Base-by-base conservation (phyloP, 306 rosid species). In the Corylus americana region DNA sequence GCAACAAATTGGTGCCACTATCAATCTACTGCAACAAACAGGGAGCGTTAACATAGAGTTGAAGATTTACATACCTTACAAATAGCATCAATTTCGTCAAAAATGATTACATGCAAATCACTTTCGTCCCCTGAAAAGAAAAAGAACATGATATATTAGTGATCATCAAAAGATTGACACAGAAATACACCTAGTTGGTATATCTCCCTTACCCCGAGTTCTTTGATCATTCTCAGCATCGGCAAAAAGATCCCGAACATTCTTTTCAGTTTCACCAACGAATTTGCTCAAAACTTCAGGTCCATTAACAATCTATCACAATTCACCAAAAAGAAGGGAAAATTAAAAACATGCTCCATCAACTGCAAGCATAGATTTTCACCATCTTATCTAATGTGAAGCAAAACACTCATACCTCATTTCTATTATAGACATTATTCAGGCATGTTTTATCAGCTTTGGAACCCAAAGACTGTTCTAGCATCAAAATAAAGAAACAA, bases 191-290 rank as follows among this genome's bases (percentile, higher is more conserved):
- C 61, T 37, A 74, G 72, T 55, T 76, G 8, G 35, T 85, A 70
- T 81, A 67, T 77, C 69, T 77, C 63, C 83, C 83, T 88, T 85
- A 90, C 99, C 99, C 58, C 37, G 89, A 81, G 88, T 57, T 86
- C 90, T 93, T 82, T 96, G 98, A 77, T 96, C 99, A 73, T 87
- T 92, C 85, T 96, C 99, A 71, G 99, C 99, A 91, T 96, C 99
- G 55, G 98, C 97, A 90, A 96, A 96, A 78, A 96, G 94, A 85
- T 96, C 99, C 83, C 99, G 88, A 39, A 96, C 98, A 77, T 96
- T 96, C 86, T 96, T 96, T 82, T 96, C 99, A 70, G 98, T 93
- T 89, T 96, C 99, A 78, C 99, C 99, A 85, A 96, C 96, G 74
- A 85, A 96, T 81, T 96, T 96, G 90, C 94, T 96, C 89, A 96